Conservation (phyloP, 345 rosid species). For the Acer negundo region DNA sequence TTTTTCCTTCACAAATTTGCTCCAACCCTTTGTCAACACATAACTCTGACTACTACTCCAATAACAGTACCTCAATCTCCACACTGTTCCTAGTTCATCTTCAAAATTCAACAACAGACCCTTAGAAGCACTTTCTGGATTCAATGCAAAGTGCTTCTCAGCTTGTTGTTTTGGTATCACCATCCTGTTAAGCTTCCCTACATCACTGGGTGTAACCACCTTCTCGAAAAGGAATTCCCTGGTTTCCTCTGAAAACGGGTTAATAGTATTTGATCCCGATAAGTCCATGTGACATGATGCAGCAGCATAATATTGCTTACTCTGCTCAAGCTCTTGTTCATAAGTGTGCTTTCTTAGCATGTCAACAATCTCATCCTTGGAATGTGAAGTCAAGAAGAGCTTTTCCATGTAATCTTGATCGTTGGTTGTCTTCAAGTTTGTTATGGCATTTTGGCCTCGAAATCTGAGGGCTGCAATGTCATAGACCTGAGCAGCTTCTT, state of each 20-base stretch:
- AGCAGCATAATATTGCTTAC: slow-evolving; percentile 30
- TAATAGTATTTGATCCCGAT: too few species aligned
- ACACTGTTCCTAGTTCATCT: slow-evolving; percentile 43
- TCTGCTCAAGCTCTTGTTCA: slow-evolving; percentile 49
- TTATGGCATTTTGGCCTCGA: slow-evolving; percentile 56
- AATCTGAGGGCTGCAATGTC: slow-evolving; percentile 54
- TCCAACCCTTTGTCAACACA: slow-evolving; percentile 67
- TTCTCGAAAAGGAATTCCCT: slow-evolving; percentile 50
- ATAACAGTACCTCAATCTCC: slow-evolving; percentile 61
- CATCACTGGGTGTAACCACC: slow-evolving; percentile 59
- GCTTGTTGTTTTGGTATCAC: slow-evolving; percentile 66
- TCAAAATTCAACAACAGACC: slow-evolving; percentile 47
- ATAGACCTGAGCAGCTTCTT: slow-evolving; percentile 56
- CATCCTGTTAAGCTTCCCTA: slow-evolving; percentile 58
- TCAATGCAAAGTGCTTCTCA: slow-evolving; percentile 51
- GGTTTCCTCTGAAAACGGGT: slow-evolving; percentile 6
- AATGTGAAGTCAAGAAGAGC: slow-evolving; percentile 44
- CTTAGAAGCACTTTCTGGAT: slow-evolving; percentile 25
- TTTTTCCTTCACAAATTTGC: slow-evolving; percentile 61
- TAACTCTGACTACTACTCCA: slow-evolving; percentile 74
- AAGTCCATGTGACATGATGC: not conserved
- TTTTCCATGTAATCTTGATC: slow-evolving; percentile 34
- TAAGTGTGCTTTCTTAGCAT: slow-evolving; percentile 66
- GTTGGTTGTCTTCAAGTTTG: slow-evolving; percentile 41
- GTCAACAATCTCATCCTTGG: slow-evolving; percentile 64